Base-by-base conservation (phyloP, 2,329 filamentous ascomycete species). In the Remersonia thermophila region DNA sequence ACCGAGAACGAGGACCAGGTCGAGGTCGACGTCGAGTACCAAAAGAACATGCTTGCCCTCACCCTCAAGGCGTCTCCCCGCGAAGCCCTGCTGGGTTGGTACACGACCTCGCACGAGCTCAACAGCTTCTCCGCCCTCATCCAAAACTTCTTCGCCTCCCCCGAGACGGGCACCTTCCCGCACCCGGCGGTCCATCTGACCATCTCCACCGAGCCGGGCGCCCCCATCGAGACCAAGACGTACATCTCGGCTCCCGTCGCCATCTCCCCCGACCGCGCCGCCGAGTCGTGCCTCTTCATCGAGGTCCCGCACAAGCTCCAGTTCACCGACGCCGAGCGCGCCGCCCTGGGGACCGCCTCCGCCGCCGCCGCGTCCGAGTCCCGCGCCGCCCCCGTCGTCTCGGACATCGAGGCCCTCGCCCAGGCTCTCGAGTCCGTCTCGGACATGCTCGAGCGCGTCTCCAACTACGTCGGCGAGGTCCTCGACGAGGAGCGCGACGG, bases 1-100 rank as follows among this genome's bases (percentile, higher is more conserved):
- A 96, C 89, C 50, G 91, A 98, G 67, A 94, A 89, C 51, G 83
- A 87, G 59, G 91, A 98, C 63, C 91, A 98, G 65, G 91, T 98
- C 54, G 91, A 98, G 65, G 91, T 98, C 47, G 91, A 98, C 59
- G 93, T 98, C 73, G 91, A 98, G 65, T 98, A 96, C 65, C 91
- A 98, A 67, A 96, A 96, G 75, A 87, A 89, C 62, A 98, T 98
- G 91, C 79, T 96, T 40, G 81, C 83, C 41, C 70, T 98, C 51
- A 89, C 94, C 59, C 77, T 96, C 50, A 89, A 89, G 65, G 89
- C 87, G 39, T 83, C 86, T 61, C 91, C 91, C 34, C 84, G 86
- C 62, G 91, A 98, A 64, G 77, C 86, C 37, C 75, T 98, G 40
- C 81, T 98, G 44, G 91, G 91, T 55, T 98, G 91, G 91, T 98